Conservation (phyloP, 225 moss, liverwort and hornwort genomes). For the Neckera pumila region DNA sequence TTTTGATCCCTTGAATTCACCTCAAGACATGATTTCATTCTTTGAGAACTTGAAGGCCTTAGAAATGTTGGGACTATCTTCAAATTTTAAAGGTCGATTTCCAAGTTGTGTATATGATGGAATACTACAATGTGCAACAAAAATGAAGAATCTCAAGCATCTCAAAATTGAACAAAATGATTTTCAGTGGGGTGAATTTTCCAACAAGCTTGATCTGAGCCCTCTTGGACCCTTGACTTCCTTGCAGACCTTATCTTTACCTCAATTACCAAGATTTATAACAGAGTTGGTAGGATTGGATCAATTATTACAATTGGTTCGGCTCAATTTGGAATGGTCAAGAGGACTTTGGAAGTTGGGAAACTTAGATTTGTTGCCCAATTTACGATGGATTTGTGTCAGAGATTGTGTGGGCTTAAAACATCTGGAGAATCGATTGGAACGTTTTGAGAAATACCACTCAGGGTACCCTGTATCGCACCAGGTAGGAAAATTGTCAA, state of each 20-base stretch:
- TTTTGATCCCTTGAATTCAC: neutral
- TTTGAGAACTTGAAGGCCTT: neutral
- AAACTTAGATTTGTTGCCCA: too few species aligned
- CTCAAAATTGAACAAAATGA: accelerated
- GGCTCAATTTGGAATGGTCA: neutral
- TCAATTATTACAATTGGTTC: neutral
- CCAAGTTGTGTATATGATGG: too few species aligned
- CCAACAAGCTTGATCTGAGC: neutral
- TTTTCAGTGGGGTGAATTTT: accelerated
- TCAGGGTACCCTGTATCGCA: accelerated
- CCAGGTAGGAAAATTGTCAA: neutral
- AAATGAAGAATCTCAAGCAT: neutral
- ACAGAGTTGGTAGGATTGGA: neutral
- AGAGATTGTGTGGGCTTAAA: accelerated
- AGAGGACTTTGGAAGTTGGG: too few species aligned
- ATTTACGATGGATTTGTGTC: too few species aligned
- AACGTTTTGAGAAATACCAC: neutral
- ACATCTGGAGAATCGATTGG: neutral
- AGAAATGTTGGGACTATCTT: neutral
- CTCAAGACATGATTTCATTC: too few species aligned
- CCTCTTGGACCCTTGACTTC: neutral
- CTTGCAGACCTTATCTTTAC: neutral
- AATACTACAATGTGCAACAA: neutral
- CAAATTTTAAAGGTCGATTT: accelerated
- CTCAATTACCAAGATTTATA: accelerated